These are phyloP conservation scores for Bruguiera hainesii DNA, from an alignment of 441 rosid genomes.

Conservation along the genomic window DNA sequence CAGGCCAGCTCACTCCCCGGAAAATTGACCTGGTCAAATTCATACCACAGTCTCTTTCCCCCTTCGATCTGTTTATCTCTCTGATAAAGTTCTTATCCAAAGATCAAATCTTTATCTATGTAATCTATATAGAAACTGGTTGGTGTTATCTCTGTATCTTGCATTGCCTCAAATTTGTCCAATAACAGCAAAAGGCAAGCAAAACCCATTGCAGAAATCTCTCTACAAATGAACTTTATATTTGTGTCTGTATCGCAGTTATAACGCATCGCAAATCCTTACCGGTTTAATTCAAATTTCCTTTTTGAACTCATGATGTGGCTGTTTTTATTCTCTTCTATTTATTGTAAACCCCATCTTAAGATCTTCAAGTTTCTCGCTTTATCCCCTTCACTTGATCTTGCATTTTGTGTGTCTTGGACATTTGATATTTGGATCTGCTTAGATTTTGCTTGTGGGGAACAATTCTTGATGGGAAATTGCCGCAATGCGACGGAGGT, in stretches of 20 bases:
- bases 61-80: too few relatives aligned
- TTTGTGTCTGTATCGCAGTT: neutral
- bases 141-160: too few relatives aligned
- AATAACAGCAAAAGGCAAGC: neutral
- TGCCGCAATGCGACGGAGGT: too few relatives aligned
- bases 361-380: neutral
- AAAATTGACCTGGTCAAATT: too few relatives aligned
- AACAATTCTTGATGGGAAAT: too few relatives aligned
- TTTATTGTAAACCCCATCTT: neutral
- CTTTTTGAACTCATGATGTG: neutral
- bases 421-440: neutral
- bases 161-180: neutral
- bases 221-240: neutral
- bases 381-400: neutral
- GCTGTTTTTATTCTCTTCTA: neutral
- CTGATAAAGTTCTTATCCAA: too few relatives aligned
- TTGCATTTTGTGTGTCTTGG: neutral
- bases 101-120: too few relatives aligned
- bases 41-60: too few relatives aligned
- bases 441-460: neutral
- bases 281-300: neutral
- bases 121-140: too few relatives aligned
- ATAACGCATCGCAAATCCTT: neutral
- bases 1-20: too few relatives aligned
- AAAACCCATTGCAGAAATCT: neutral